Percentiles rank a stretch among this genome's conserved stretches.
Evolutionary conservation across 495 filamentous ascomycete species (phyloP).

Genomic region (Aspergillus wentii): DNA sequence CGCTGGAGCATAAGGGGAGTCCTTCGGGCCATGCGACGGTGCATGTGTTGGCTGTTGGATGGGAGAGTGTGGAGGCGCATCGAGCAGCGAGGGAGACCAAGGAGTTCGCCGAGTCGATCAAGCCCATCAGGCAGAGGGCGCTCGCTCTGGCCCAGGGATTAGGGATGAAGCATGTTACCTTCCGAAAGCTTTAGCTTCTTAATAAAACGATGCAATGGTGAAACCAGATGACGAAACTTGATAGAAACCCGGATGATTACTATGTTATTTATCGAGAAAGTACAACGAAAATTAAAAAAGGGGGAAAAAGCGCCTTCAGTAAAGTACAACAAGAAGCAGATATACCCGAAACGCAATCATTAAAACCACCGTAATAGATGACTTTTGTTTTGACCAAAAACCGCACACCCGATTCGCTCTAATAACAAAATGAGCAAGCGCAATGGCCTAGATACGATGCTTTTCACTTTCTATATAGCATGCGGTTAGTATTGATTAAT

Average conservation of each 20-base stretch:
- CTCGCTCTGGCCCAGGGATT: constrained; percentile 28
- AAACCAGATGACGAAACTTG: background rate
- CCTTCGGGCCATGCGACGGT: constrained; percentile 32
- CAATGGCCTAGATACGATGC: constrained; percentile 56
- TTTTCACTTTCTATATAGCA: constrained; percentile 70
- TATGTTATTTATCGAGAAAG: constrained; percentile 17
- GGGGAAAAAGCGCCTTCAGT: constrained; percentile 28
- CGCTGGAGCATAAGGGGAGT: constrained; percentile 27
- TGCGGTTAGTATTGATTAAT: constrained; percentile 18
- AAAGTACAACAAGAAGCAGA: constrained; percentile 39
- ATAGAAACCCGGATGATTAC: constrained; percentile 18
- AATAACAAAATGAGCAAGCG: constrained; percentile 8
- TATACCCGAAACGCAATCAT: constrained; percentile 20
- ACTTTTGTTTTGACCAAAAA: constrained; percentile 28
- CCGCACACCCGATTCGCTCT: constrained; percentile 6
- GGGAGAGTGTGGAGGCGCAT: constrained; percentile 52
- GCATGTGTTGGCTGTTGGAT: constrained; percentile 42
- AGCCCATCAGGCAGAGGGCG: constrained; percentile 32
- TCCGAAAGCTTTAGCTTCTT: constrained; percentile 21
- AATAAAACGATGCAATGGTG: background rate
- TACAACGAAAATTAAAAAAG: constrained; percentile 14
- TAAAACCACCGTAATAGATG: constrained; percentile 25
- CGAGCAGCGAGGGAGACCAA: constrained; percentile 38
- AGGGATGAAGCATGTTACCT: constrained; percentile 41
- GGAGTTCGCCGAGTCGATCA: constrained; percentile 36